Base-by-base conservation (phyloP, 108 stramenopile species). In the Thalassiosira profunda region DNA sequence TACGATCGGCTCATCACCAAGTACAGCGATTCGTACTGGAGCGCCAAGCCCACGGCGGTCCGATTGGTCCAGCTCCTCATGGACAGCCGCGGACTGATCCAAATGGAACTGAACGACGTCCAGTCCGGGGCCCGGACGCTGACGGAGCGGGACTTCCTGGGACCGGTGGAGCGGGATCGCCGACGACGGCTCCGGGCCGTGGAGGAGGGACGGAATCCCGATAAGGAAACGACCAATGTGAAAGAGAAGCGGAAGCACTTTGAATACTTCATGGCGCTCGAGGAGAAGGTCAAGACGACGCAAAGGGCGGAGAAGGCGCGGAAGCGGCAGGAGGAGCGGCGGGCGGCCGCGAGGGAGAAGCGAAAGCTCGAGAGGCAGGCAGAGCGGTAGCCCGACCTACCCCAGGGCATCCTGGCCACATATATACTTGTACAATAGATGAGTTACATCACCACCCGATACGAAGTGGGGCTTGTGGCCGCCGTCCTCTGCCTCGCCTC, bases 1-100 rank as follows among this genome's bases (percentile, higher is more conserved):
- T 26, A 51, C n/a, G 37, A 48, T 23, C 60, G 48, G n/a, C 45
- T 61, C 25, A 51, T 61, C 45, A 4, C 5, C 60, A 61, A 61
- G 48, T 61, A 61, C 29, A 61, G 45, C 48, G 21, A 21, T 21
- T 11, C 38, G 12, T 5, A 2, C 6, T 57, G 56, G 56, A 57
- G 35, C 21, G 23, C 56, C 21, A 10, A 57, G 20, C 42, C n/a
- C 11, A 57, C 14, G 1, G 56, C 56, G 18, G 44, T 20, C n/a
- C 21, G 41, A 41, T 42, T 57, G 21, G 56, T 57, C n/a, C 20
- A 41, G 42, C 23, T 57, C 15, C 42, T 57, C n/a, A 34, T 44
- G 3, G 56, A 57, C 11, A 38, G 44, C n/a, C 38, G 42, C 4
- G 41, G 38, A 4, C 23, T 41, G 56, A 4, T 57, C 23, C 56